Evolutionary conservation across 768 basidiomycete species (phyloP), one percentile per base, ranked within the genome.

Genomic region (Leccinum imitatum): DNA sequence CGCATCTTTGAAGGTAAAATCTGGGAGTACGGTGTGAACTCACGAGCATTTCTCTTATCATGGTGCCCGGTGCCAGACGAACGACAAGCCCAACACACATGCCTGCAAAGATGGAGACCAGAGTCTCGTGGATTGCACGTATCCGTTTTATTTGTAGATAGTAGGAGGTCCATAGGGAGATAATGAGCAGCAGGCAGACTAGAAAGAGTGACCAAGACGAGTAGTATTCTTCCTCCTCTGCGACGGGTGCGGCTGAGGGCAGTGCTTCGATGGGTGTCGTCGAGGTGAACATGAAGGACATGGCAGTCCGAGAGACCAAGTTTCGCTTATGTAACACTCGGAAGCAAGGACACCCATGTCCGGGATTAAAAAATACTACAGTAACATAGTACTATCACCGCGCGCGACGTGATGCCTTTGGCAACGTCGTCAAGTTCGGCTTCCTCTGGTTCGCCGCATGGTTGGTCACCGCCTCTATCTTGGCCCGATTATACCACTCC

Each of bases 31-130:
- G 21, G 25, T 13, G 8, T n/a, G 25, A 11, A 80, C 94, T 82
- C 77, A 95, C 95, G 79, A 99, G 80, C 96, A 99, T 99, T 70
- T 95, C 93, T 67, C 94, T 82, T 61, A 99, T 98, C 83, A 96
- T 87, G 59, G 89, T 91, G 9, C 95, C 96, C 0, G 95, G 95
- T 2, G 91, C 87, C 47, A 98, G 79, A 64, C 97, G 81, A 44
- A 98, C 87, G 54, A 97, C 83, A 63, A 97, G 77, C 1, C 97
- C 97, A 47, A 99, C 97, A 31, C 90, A 83, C 93, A 97, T 98
- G 46, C 97, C 95, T 7, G 95, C 94, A 70, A 95, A 86, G 64
- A 98, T 94, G 21, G 95, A 91, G 19, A 99, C 91, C 31, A 98
- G 80, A 0, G 97, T 99, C 77, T 99, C 97, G 68, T 99, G 95